Base-by-base conservation (phyloP, 2,329 filamentous ascomycete species). In the Alternaria ethzedia region DNA sequence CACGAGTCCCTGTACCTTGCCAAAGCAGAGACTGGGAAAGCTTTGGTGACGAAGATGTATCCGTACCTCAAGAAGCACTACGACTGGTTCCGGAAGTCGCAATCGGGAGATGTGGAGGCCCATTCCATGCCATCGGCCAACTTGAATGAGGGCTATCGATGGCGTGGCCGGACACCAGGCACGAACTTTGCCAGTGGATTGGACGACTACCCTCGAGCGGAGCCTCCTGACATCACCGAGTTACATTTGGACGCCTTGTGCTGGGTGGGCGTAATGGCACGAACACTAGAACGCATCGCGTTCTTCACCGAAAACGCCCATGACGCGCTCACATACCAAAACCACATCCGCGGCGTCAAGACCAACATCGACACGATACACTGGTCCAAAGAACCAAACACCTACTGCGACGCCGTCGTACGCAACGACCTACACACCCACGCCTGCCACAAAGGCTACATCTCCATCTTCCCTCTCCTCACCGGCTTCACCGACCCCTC, bases 221-320 rank as follows among this genome's bases (percentile, higher is more conserved):
- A 96, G 78, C 94, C 95, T 6, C 95, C 95, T 20, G 93, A 97
- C 78, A 93, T 93, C 0, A 93, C 91, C 71, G 95, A 98, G 86
- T 86, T 98, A 55, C 94, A 98, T 79, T 89, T 96, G 23, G 95
- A 98, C 80, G 86, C 97, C 54, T 90, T 98, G 78, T 92, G 92
- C 47, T 98, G 95, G 95, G 91, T 98, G 80, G 94, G 94, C n/a
- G 87, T 97, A 81, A 96, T 97, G 92, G 90, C 92, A 52, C 89
- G 90, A 69, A 90, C 91, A 15, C 87, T 98, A 49, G 86, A 88
- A 71, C 91, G 90, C 70, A 90, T 97, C 67, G 92, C 93, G 1
- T 84, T 88, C 51, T 87, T 88, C 20, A 85, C 97, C n/a, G 89
- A 87, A 49, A 86, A 91, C 67, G 81, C 82, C 0, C 92, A 95